These are phyloP conservation scores for Apostasia ramifera DNA, from an alignment of 106 monocot species.

Conservation along the genomic window DNA sequence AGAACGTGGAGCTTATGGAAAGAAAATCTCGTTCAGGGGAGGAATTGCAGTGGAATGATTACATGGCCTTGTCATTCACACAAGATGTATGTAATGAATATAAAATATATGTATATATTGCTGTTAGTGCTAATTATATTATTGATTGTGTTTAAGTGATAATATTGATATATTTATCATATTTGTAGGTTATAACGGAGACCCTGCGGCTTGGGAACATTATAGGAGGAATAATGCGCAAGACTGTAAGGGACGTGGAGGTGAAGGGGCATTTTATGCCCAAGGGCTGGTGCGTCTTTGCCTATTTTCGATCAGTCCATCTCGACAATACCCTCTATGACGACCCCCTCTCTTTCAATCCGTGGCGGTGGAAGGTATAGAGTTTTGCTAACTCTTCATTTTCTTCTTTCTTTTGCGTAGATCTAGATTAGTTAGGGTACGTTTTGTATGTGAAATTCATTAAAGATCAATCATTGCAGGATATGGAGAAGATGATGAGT, in stretches of 20 bases:
- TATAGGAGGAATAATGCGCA: conserved; percentile 80
- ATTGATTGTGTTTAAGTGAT: not conserved
- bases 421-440: not conserved
- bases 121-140: not conserved
- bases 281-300: conserved; percentile 88
- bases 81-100: conserved; percentile 48
- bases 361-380: conserved; percentile 95
- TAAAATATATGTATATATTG: not conserved
- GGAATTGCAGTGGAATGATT: conserved; percentile 54
- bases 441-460: conserved; percentile 2
- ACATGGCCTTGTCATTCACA: conserved; percentile 83
- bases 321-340: conserved; percentile 59
- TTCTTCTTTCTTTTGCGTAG: not conserved
- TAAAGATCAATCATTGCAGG: not conserved
- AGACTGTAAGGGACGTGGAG: conserved; percentile 62
- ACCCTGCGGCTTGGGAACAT: conserved; percentile 83
- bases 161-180: not conserved
- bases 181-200: conserved; percentile 63
- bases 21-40: conserved; percentile 24
- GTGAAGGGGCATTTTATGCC: conserved; percentile 84
- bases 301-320: conserved; percentile 86
- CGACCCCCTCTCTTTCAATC: conserved; percentile 70
- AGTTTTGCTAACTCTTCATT: not conserved
- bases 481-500: conserved; percentile 45
- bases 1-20: conserved; percentile 66